Base-by-base conservation (phyloP, 805 yeast genomes). In the Priceomyces castillae region DNA sequence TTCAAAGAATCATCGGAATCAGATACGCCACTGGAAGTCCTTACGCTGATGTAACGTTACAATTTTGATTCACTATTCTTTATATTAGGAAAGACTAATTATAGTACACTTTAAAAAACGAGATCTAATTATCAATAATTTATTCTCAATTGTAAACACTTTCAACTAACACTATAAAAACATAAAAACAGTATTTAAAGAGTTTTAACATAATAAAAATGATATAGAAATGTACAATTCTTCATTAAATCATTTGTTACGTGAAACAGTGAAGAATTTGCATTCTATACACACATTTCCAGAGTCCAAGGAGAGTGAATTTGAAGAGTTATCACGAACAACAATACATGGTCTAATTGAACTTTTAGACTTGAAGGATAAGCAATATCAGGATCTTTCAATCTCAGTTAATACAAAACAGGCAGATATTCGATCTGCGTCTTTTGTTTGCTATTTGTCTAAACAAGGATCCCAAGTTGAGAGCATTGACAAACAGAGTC, bases 261-360 rank as follows among this genome's bases (percentile, higher is more conserved):
- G 47, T 36, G 43, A 43, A 14, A 55, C 56, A 5, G 45, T 57
- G 30, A 46, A 50, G 39, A 49, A 52, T 23, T 42, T 58, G 10
- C 54, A 52, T 40, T 17, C 41, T n/a, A 47, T 57, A 12, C 52
- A 52, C 39, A 31, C 40, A 9, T 44, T 36, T 33, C 30, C 42
- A 22, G 14, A 19, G 18, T 30, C 30, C 4, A 22, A 36, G 18
- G 42, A 45, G 7, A n/a, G 3, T 10, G 43, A 28, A n/a, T 58
- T 55, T 40, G 52, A 46, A 37, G 14, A 20, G 15, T 49, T 55
- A 7, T 44, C 56, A 26, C 30, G 38, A 9, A 14, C 33, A 3
- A 49, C 61, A 10, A 48, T 55, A 11, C 23, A 39, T n/a, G 39
- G 43, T 30, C 42, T 56, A 14, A 40, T 50, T 15, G 49, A 40